phyloP scores from a whole-genome alignment of 441 rosid species.

The Erodium texanum region DNA sequence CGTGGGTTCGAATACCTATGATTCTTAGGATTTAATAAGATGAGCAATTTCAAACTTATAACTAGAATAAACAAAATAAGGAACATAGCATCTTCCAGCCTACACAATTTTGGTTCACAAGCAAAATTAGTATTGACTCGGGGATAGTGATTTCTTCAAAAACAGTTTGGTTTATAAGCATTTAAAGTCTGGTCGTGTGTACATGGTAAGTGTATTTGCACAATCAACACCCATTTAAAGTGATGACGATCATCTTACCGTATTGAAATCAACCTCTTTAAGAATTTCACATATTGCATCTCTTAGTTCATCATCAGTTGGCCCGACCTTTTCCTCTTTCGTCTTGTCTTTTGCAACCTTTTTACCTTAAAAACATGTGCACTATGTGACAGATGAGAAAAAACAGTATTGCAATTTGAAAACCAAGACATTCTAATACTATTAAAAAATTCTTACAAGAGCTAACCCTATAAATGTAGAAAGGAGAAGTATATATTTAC shows the following conservation, averaged over 20 bases:
- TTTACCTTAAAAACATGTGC: slow-evolving; percentile 32
- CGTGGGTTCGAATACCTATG: too few species aligned
- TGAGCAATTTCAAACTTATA: background rate
- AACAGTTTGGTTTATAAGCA: background rate
- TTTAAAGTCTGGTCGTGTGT: background rate
- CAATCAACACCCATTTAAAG: background rate
- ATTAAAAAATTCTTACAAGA: background rate
- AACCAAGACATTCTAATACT: background rate
- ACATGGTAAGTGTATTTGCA: background rate
- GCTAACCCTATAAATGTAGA: background rate
- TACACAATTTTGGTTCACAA: too few species aligned
- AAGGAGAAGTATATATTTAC: slow-evolving; percentile 20
- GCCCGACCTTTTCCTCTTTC: slow-evolving; percentile 35
- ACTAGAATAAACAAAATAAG: too few species aligned
- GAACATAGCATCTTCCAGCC: too few species aligned
- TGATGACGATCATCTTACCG: slow-evolving; percentile 36
- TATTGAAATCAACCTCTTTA: slow-evolving; percentile 79
- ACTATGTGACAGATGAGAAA: background rate
- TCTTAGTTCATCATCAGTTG: slow-evolving; percentile 56
- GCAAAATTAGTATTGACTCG: too few species aligned
- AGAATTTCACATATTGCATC: slow-evolving; percentile 70
- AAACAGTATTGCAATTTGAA: background rate
- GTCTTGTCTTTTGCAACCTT: slow-evolving; percentile 42
- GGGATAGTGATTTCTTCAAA: too few species aligned
- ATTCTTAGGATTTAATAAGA: background rate